Base-by-base conservation (phyloP, 2,329 filamentous ascomycete species). In the Ophiosphaerella narmari region DNA sequence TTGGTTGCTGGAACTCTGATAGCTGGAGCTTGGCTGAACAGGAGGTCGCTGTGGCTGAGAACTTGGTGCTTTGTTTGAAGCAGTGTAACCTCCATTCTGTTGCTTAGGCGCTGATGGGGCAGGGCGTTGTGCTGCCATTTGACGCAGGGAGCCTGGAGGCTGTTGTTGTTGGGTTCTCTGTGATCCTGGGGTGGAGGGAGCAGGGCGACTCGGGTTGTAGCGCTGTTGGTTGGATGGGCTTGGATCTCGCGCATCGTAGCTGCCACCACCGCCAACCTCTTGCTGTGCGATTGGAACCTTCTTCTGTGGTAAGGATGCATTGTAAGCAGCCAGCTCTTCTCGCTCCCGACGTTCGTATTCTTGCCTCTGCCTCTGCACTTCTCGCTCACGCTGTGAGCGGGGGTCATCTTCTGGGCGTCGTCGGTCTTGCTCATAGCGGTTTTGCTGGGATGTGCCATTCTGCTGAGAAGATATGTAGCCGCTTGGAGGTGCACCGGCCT, bases 201-300 rank as follows among this genome's bases (percentile, higher is more conserved):
- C 88, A 34, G 90, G 88, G 66, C 93, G 84, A 45, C 86, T 86
- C 4, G 93, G 91, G 71, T 96, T 96, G 75, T 91, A 97, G 54
- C 91, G 85, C 62, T 80, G 73, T 39, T 79, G 73, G 12, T 81
- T 70, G 16, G 78, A 73, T 18, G 74, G 75, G 46, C 75, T 77
- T n/a, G 71, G 56, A 52, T 78, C 78, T 51, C 75, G 64, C 32
- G 70, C 56, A 62, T 77, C 73, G 50, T 79, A 79, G 38, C 79
- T 76, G 54, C 81, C 79, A 54, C 85, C 88, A 8, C 46, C 46
- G 49, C 90, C 90, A 60, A 97, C 77, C 73, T 97, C 94, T 74
- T 97, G 92, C 72, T 97, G 90, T 29, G 92, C 91, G 59, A 94
- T 67, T 2, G 90, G 90, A 9, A 86, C 77, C 70, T 90, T 90